Percentiles rank a stretch among this genome's conserved stretches.
These are phyloP conservation scores for Ceratocystis destructans DNA, from an alignment of 2,329 filamentous ascomycete genomes.

Conservation along the genomic window DNA sequence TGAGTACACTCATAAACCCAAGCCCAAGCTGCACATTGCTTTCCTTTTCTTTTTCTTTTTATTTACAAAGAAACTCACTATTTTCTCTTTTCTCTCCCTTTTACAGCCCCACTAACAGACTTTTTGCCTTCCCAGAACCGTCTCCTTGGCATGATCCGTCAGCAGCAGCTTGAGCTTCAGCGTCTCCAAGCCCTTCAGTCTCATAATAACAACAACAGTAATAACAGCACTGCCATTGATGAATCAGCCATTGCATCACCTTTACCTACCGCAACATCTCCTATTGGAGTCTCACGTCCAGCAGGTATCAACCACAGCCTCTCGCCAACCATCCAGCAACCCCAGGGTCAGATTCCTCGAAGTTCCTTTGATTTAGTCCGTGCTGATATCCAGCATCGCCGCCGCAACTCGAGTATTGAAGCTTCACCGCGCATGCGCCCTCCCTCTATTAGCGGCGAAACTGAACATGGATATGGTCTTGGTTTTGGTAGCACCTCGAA, in stretches of 20 bases:
- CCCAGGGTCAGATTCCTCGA: slow-evolving; percentile 30
- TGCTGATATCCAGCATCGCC: slow-evolving; percentile 41
- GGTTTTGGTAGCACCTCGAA: slow-evolving; percentile 20
- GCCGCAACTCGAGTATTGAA: slow-evolving; percentile 33
- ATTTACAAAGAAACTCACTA: too few species aligned
- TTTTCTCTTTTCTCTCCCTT: too few species aligned
- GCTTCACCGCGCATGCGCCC: slow-evolving; percentile 44
- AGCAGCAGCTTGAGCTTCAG: slow-evolving; percentile 58
- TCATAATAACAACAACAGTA: slow-evolving; percentile 23
- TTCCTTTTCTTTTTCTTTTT: too few species aligned
- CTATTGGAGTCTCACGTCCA: slow-evolving; percentile 20
- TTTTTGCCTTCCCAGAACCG: slow-evolving; percentile 42
- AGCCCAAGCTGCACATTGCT: too few species aligned
- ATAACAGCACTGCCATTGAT: slow-evolving; percentile 29
- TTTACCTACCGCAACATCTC: slow-evolving; percentile 28
- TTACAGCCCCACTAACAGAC: neutral
- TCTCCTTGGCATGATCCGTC: slow-evolving; percentile 60
- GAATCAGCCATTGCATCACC: slow-evolving; percentile 38
- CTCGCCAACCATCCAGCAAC: slow-evolving; percentile 34
- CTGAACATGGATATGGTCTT: slow-evolving; percentile 39
- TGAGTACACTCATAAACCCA: slow-evolving; percentile 28
- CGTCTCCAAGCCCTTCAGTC: slow-evolving; percentile 39
- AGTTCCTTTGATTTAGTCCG: slow-evolving; percentile 47
- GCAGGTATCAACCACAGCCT: slow-evolving; percentile 32
- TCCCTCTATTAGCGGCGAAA: slow-evolving; percentile 40